Evolutionary conservation across 192 early-diverging fungal genomes (phyloP), one percentile per base, ranked within the genome.

Genomic region (Geranomyces variabilis): DNA sequence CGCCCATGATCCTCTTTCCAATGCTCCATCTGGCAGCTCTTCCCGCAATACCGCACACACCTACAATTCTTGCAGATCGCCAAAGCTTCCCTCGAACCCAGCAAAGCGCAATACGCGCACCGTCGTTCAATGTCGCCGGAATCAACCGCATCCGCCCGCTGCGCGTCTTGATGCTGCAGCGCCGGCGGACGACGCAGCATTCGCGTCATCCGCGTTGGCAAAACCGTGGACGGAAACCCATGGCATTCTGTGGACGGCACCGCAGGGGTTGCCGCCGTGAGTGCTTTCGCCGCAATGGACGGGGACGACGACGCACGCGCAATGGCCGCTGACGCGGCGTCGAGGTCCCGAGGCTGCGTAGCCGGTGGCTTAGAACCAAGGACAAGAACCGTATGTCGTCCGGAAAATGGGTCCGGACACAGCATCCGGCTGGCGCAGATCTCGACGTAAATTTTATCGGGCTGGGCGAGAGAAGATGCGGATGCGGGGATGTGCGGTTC

Each of bases 401-500:
- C 21, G 9, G 31, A 31, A 36, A 60, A 70, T 8, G 28, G 44
- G 10, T 53, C 44, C 21, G 63, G 61, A 34, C 51, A 46, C 10
- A 72, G 62, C 44, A 64, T 31, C 0, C 62, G 43, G 51, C 65
- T 61, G 10, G 65, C 65, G 59, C 70, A 72, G 30, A 72, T 48
- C 26, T 72, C 70, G 30, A 72, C 70, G 33, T 72, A 72, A 24
- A 72, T 65, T 65, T 62, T 49, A 24, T 33, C 31, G 24, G 26
- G 24, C 24, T 17, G 22, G 8, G 22, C 17, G 21, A 22, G 34
- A 33, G 58, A 17, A 13, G 22, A 21, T 17, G 17, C n/a, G n/a
- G 17, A 34, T 34, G 0, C 17, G 31, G 29, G 22, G 15, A 21
- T 19, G 31, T 47, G 47, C 8, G 49, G 7, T 49, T 24, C 24